Evolutionary conservation across 352 stramenopile species (phyloP), one percentile per base, ranked within the genome.

Genomic region (Phytophthora brassicae): DNA sequence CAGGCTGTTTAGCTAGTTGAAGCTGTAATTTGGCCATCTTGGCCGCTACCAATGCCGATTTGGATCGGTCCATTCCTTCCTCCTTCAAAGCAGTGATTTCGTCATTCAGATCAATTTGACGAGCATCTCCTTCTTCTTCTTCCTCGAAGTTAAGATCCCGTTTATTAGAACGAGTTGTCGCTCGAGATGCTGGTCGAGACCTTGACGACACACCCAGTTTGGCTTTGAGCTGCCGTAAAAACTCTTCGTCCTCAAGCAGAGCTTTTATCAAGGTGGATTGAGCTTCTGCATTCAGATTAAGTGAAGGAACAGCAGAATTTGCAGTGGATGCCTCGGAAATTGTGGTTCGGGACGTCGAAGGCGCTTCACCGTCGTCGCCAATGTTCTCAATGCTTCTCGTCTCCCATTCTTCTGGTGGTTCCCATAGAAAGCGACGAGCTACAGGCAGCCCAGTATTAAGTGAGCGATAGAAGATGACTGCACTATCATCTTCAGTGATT

Each of bases 391-490:
- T 23, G 14, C n/a, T 17, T 26, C 41, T 53, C 11, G 54, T 46
- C 14, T 59, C 53, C 76, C 67, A 87, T 43, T 51, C 72, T 13
- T 48, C 33, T 2, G 84, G 81, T 28, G 71, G 74, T 3, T 79
- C 55, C 81, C 84, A 93, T 4, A 61, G 17, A 31, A 77, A 88
- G 17, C 80, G 76, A 13, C 75, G 72, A 20, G 48, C 33, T 2
- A 61, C 55, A 2, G 75, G 77, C 28, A 90, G 38, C 17, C 62
- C 70, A 19, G 70, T 45, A 61, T 94, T 90, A 8, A 83, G 52
- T 5, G 79, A 75, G 61, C 82, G 70, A 60, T 88, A 94, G 50
- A 94, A 94, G 29, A 84, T 62, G 20, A 92, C 81, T 5, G 67
- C 60, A 42, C 65, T 76, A 19, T 65, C 54, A 28, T 90, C 81